Base-by-base conservation (phyloP, 495 filamentous ascomycete species). In the Extremus antarcticus region DNA sequence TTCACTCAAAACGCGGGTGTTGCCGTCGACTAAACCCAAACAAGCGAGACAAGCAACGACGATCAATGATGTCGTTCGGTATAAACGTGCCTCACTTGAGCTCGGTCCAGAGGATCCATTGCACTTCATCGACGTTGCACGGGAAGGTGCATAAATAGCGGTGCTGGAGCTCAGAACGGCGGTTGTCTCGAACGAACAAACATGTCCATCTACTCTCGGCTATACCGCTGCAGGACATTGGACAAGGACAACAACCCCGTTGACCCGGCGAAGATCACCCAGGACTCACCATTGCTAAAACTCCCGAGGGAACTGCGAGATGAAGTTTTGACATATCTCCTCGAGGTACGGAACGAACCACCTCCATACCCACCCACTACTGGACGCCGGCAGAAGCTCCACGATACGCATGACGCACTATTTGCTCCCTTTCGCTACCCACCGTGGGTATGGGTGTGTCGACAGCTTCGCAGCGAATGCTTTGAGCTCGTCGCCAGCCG, bases 291-390 rank as follows among this genome's bases (percentile, higher is more conserved):
- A 35, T 24, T 53, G 2, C 38, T 53, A 2, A 21, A 35, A 4
- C 39, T 53, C 20, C 50, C 50, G 3, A 29, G 50, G 19, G 50
- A 53, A 23, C 17, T 53, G 11, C 50, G 50, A 10, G 50, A 53
- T 20, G 25, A 53, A 19, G 43, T 53, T 35, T n/a, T 22, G 32
- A 3, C 10, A 17, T 43, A 53, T 24, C 1, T 43, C 2, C 35
- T 43, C 7, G 39, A 22, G 15, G 19, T 13, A 2, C 16, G 19
- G 2, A 19, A 24, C 16, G 39, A 53, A 25, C 35, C 50, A 11
- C 50, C 50, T 4, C 19, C 17, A 22, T 7, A 43, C 35, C 38
- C 32, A 22, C 21, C 20, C 4, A 13, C 3, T 20, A 19, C 35
- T 2, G 32, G 50, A 17, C 32, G 16, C 11, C 8, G 41, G 17